Evolutionary conservation across 768 basidiomycete genomes (phyloP), one percentile per base, ranked within the genome.

Genomic region (Boletus tomentosulus): DNA sequence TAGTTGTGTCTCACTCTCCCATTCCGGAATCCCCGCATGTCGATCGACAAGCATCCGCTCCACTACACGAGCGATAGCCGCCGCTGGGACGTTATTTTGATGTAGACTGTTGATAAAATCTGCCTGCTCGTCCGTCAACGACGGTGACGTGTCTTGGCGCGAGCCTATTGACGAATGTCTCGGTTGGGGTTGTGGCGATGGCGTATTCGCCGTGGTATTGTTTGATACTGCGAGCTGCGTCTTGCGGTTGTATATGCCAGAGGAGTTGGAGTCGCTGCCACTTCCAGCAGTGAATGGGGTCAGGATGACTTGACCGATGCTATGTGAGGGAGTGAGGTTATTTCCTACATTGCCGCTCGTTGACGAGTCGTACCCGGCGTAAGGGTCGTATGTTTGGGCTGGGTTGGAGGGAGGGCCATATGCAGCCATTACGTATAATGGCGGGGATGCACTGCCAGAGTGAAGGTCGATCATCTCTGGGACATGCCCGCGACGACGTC

Each of bases 101-200:
- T 64, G 54, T 19, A 66, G 42, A 27, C 53, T 55, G 25, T 62
- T 60, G 47, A 64, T 59, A 33, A 66, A 63, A 34, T 66, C 64
- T 10, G 63, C 65, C 15, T 66, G 62, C 45, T 62, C 60, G 48
- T 65, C 65, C 4, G 57, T 66, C 38, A 66, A 50, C 33, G 49
- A 42, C 5, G 53, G 62, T 15, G 55, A 54, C 31, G 39, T 22
- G 16, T 54, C 55, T 22, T 39, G 59, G 3, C 41, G 46, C 9
- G 41, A 37, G 38, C 7, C 34, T 5, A 48, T 33, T 7, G 46
- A 13, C 11, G 24, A 41, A 41, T 34, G 41, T 5, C n/a, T 31
- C 15, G 30, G 24, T 24, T 43, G 46, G 4, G 50, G 31, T 25
- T 33, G 38, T 7, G 25, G 16, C 30, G 38, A n/a, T 11, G 51